Evolutionary conservation across 2,329 filamentous ascomycete species (phyloP), one percentile per base, ranked within the genome.

Genomic region (Pezicula rhizophila): DNA sequence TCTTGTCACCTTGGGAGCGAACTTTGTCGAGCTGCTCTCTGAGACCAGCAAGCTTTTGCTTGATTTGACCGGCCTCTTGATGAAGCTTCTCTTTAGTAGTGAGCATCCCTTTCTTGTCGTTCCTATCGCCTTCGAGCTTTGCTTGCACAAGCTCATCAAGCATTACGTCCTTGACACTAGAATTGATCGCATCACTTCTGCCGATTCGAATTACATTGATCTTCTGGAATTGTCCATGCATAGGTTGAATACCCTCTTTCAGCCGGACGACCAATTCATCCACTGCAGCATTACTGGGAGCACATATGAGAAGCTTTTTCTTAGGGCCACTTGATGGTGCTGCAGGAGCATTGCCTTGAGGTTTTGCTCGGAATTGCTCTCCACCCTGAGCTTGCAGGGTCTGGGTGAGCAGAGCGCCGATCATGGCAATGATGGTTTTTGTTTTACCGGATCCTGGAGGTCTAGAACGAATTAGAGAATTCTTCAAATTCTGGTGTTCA

Each of bases 371-470:
- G 25, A 41, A 38, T 20, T 55, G 52, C 8, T 57, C 50, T 8
- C 48, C 47, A 49, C 58, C 56, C 57, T 65, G 68, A 58, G 66
- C 66, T 51, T 68, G 57, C 14, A 65, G 51, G 71, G 71, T 58
- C 33, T 53, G 78, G 5, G 82, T 87, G 40, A 96, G 68, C 14
- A 99, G 74, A 34, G 89, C 88, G 33, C 93, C 93, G 20, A 97
- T 91, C 75, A 99, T 95, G 28, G 92, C 93, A 48, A 95, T 81
- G 52, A 99, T 99, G 0, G 93, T 99, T 67, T 99, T 99, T 0
- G 93, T 99, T 71, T 99, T 99, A 63, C 92, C 93, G 4, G 93
- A 96, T 66, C 93, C 93, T 1, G 93, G 93, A 45, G 93, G 93
- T 48, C 89, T 85, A 48, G 42, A 58, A 55, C 65, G 68, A 64